phyloP scores from a whole-genome alignment of 495 filamentous ascomycete genomes.

The Cryomyces minteri region DNA sequence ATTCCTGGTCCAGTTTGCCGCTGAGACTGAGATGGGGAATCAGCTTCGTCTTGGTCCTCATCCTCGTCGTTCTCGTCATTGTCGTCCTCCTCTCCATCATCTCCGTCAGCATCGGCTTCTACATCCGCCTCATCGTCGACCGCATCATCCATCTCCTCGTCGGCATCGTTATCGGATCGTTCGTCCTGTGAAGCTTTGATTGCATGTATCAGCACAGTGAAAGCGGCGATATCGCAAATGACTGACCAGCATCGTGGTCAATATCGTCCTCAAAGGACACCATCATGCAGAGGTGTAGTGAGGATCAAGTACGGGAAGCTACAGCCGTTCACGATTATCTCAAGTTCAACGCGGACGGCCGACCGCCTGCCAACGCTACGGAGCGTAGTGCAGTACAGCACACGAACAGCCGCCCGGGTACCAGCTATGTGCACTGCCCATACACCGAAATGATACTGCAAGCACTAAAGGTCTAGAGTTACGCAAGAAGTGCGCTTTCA shows the following conservation, averaged over 20 bases:
- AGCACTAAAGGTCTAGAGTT: too few relatives aligned
- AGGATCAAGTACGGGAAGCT: too few relatives aligned
- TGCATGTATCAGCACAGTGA: not conserved
- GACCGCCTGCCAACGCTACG: too few relatives aligned
- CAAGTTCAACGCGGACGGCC: too few relatives aligned
- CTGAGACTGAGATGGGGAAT: slow-evolving; percentile 28
- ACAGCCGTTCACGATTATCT: too few relatives aligned
- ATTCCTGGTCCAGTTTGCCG: slow-evolving; percentile 11
- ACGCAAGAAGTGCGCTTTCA: too few relatives aligned
- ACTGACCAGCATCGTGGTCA: slow-evolving; percentile 16
- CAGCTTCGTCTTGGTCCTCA: slow-evolving; percentile 36
- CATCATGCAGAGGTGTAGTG: slow-evolving; percentile 3
- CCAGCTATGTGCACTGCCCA: too few relatives aligned
- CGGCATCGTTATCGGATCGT: slow-evolving; percentile 22
- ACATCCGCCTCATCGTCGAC: slow-evolving; percentile 28
- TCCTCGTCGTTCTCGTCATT: slow-evolving; percentile 46
- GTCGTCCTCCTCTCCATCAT: slow-evolving; percentile 31
- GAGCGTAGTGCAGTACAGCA: too few relatives aligned
- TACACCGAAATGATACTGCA: too few relatives aligned
- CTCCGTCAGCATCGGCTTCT: slow-evolving; percentile 18
- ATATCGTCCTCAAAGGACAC: slow-evolving; percentile 22
- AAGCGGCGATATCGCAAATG: not conserved
- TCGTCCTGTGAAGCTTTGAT: slow-evolving; percentile 8
- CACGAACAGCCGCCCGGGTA: too few relatives aligned
- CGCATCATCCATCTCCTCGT: slow-evolving; percentile 32